phyloP scores from a whole-genome alignment of 2,329 filamentous ascomycete species.

The Colletotrichum lentis region DNA sequence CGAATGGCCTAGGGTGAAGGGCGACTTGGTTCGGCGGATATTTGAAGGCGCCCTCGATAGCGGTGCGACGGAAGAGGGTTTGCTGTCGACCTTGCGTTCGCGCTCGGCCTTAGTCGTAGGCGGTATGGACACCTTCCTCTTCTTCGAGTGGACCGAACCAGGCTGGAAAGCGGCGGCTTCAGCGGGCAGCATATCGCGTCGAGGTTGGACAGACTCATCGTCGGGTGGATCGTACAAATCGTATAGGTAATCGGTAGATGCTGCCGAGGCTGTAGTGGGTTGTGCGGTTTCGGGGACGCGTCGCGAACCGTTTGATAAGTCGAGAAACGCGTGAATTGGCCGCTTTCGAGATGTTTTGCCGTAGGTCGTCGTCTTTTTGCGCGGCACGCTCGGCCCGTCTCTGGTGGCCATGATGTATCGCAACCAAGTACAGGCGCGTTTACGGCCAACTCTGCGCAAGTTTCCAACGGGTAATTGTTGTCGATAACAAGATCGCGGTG shows the following conservation, averaged over 20 bases:
- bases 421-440: background rate
- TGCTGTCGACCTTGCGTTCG: conserved; percentile 10
- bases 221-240: conserved; percentile 27
- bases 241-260: conserved; percentile 5
- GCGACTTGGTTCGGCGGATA: conserved; percentile 15
- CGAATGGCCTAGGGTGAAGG: background rate
- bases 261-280: background rate
- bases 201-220: conserved; percentile 17
- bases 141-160: conserved; percentile 8
- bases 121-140: conserved; percentile 20
- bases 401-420: conserved; percentile 32
- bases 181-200: conserved; percentile 8
- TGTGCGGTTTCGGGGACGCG: conserved; percentile 9
- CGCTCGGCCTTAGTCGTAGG: conserved; percentile 10
- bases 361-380: conserved; percentile 37
- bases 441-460: background rate
- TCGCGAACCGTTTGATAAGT: conserved; percentile 23
- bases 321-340: conserved; percentile 34
- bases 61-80: background rate
- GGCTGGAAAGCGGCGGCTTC: background rate
- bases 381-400: conserved; percentile 29
- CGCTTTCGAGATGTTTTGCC: conserved; percentile 38
- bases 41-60: conserved; percentile 11
- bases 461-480: background rate
- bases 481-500: background rate